These are phyloP conservation scores for Trametes meyenii DNA, from an alignment of 768 basidiomycete genomes.

Conservation along the genomic window DNA sequence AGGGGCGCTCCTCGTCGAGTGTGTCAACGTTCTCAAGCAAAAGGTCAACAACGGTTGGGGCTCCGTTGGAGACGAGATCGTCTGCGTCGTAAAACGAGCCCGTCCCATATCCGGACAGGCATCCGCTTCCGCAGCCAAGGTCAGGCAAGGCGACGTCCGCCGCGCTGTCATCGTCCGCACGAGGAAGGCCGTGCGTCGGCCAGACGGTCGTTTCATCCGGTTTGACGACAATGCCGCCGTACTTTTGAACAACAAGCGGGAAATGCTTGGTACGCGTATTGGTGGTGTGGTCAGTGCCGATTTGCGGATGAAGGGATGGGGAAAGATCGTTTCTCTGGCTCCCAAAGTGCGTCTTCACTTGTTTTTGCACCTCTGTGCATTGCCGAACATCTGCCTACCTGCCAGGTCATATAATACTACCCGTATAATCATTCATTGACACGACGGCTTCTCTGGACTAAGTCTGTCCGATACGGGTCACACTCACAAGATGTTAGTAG, in stretches of 20 bases:
- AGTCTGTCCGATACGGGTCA: no score
- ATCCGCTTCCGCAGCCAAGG: constrained; percentile 80
- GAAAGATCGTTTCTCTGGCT: constrained; percentile 89
- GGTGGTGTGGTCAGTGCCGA: constrained; percentile 93
- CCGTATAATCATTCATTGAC: no score
- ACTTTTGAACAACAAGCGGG: constrained; percentile 90
- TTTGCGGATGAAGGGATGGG: constrained; percentile 89
- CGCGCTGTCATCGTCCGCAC: constrained; percentile 95
- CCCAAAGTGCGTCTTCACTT: constrained; percentile 72
- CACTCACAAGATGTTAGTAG: no score
- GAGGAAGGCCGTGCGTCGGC: constrained; percentile 79
- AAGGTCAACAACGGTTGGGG: constrained; percentile 97
- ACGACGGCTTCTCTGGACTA: no score
- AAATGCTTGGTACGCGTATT: constrained; percentile 94
- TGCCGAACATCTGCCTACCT: no score
- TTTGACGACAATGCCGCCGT: constrained; percentile 99
- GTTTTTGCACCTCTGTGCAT: no score
- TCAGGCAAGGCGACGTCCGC: constrained; percentile 91
- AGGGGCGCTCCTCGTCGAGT: constrained; percentile 91
- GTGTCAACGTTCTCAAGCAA: constrained; percentile 94
- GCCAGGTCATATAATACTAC: no score
- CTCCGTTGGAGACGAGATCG: constrained; percentile 91
- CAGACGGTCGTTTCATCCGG: constrained; percentile 84
- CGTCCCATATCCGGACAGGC: constrained; percentile 74
- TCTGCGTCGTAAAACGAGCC: constrained; percentile 92